Evolutionary conservation across 768 basidiomycete genomes (phyloP).

Genomic region (Suillus alpinus): DNA sequence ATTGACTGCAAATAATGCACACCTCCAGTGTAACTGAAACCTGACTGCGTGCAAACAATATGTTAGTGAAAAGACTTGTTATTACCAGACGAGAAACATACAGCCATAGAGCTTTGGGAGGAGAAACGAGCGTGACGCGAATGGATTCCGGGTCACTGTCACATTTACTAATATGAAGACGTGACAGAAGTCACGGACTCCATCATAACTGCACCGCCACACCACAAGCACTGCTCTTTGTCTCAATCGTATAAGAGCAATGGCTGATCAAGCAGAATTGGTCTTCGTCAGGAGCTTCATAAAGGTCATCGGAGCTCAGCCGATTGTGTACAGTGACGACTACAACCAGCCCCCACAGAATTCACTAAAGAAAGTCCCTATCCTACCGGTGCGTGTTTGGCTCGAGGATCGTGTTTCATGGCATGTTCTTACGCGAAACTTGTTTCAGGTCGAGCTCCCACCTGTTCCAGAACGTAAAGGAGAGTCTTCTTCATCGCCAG

Average conservation of each 20-base stretch:
- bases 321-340: constrained; percentile 67
- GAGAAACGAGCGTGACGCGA: constrained; percentile 17
- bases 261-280: constrained; percentile 57
- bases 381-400: constrained; percentile 54
- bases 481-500: constrained; percentile 26
- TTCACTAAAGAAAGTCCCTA: constrained; percentile 65
- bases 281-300: constrained; percentile 67
- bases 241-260: constrained; percentile 11
- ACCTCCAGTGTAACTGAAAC: constrained; percentile 65
- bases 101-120: constrained; percentile 34
- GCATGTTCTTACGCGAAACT: constrained; percentile 1
- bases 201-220: constrained; percentile 2
- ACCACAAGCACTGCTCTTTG: not conserved
- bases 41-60: constrained; percentile 43
- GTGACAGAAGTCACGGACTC: not conserved
- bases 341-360: constrained; percentile 71
- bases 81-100: constrained; percentile 16
- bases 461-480: constrained; percentile 55
- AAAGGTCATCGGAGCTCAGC: constrained; percentile 63
- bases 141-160: constrained; percentile 15
- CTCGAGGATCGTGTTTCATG: constrained; percentile 9
- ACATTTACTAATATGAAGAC: not conserved
- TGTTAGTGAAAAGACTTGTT: constrained; percentile 11
- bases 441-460: constrained; percentile 53
- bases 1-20: constrained; percentile 14